Evolutionary conservation across 164 flowering plant species (phyloP), one percentile per base, ranked within the genome.

Genomic region (grape (Vitis vinifera)): DNA sequence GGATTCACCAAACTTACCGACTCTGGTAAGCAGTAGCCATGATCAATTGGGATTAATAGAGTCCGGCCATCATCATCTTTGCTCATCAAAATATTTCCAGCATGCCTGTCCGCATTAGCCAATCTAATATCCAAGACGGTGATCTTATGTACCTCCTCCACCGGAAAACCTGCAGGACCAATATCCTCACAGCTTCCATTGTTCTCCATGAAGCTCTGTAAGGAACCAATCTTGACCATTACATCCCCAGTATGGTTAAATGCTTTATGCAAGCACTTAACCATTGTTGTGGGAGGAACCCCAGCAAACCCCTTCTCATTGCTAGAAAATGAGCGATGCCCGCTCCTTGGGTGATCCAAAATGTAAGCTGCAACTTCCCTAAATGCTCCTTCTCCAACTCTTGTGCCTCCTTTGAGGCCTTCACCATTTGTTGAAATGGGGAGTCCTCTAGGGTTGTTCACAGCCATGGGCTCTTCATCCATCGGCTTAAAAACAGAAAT

Each of bases 21-120:
- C 59, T 79, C 79, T 13, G 91, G 91, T 80, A 87, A 77, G 82
- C 91, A 87, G 71, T 87, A 87, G n/a, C 91, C 91, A 71, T 87
- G 89, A 74, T 87, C 91, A 67, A 87, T 87, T 9, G 91, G 91
- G 69, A 85, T 81, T 37, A 87, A 80, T 57, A 60, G 63, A 63
- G 63, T 67, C 44, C 68, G 68, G n/a, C 84, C 85, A 65, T 70
- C 76, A 66, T 79, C 81, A 15, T 68, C 71, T 62, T 82, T 83
- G 63, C 82, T 66, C 56, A 79, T 47, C 72, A 87, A 69, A 48
- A 87, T 81, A 69, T 87, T 87, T 47, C 91, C 89, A 66, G 84
- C 80, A 80, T 87, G 91, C 82, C 91, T 82, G 68, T 87, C 91
- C n/a, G 87, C 89, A 82, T 87, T 87, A 10, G 89, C 91, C 83